These are phyloP conservation scores for Coelastrella sp. DNA, from an alignment of 139 green algal species.

Conservation along the genomic window DNA sequence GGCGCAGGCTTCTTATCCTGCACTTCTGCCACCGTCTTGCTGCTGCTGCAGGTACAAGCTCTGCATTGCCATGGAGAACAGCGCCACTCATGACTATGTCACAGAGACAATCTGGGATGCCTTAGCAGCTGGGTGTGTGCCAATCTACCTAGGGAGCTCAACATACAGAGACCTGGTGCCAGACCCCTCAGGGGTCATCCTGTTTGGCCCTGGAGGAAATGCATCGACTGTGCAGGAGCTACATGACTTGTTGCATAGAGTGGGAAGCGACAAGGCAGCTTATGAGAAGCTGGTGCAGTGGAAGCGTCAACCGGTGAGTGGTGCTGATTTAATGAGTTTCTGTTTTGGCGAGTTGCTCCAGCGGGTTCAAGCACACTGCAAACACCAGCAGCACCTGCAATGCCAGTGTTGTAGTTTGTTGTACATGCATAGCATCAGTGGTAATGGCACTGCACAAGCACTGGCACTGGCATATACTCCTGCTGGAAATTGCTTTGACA, in stretches of 20 bases:
- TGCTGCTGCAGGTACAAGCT: too few relatives aligned
- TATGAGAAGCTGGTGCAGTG: not conserved
- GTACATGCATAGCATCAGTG: too few relatives aligned
- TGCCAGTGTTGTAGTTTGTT: not conserved
- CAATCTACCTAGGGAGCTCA: not conserved
- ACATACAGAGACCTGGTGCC: not conserved
- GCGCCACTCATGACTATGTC: not conserved
- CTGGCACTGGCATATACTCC: too few relatives aligned
- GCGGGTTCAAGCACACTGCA: not conserved
- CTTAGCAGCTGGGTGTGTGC: not conserved
- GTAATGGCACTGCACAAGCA: too few relatives aligned
- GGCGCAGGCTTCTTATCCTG: too few relatives aligned
- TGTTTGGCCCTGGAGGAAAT: not conserved
- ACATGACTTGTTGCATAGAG: not conserved
- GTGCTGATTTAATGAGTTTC: not conserved
- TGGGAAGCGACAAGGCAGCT: not conserved
- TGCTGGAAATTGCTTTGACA: too few relatives aligned
- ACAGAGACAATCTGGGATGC: not conserved
- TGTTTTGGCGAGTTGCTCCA: not conserved
- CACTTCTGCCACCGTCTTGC: too few relatives aligned
- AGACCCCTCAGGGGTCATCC: not conserved
- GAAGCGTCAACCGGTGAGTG: not conserved
- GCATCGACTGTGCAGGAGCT: not conserved
- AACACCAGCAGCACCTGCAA: not conserved
- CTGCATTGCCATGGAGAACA: too few relatives aligned